Percentiles rank a stretch among this genome's conserved stretches.
Conservation (phyloP, 306 rosid species). For the Arachis stenosperma region DNA sequence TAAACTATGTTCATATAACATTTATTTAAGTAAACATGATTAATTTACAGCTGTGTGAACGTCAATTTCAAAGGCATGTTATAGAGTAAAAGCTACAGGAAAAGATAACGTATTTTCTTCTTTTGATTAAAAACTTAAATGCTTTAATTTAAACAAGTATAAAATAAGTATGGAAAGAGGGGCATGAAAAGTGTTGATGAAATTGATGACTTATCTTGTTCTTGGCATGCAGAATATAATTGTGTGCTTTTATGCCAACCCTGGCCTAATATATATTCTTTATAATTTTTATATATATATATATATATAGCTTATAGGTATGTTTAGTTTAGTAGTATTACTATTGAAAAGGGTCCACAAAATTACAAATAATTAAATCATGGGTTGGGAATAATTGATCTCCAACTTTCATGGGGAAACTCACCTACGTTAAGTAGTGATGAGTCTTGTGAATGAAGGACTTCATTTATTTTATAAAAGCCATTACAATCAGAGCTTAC, state of each 20-base stretch:
- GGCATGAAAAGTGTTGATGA: too few species aligned
- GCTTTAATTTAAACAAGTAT: too few species aligned
- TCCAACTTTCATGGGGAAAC: constrained; percentile 50
- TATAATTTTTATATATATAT: not conserved
- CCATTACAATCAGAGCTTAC: constrained; percentile 41
- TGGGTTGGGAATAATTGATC: constrained; percentile 35
- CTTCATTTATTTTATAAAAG: constrained; percentile 29
- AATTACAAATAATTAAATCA: constrained; percentile 28
- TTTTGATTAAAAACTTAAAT: too few species aligned
- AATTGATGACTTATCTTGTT: not conserved
- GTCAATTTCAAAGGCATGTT: too few species aligned
- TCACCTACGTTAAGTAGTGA: constrained; percentile 10
- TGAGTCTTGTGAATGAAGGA: constrained; percentile 18
- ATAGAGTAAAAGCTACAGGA: too few species aligned
- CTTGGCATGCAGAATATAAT: too few species aligned
- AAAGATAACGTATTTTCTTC: too few species aligned
- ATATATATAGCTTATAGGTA: not conserved
- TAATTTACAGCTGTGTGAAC: too few species aligned
- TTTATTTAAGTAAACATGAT: too few species aligned
- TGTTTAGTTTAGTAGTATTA: not conserved
- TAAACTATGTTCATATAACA: too few species aligned
- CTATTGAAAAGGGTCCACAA: constrained; percentile 21
- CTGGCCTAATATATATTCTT: not conserved
- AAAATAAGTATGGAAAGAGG: too few species aligned
- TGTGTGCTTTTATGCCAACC: constrained; percentile 22